These are phyloP conservation scores for Xylaria sp. DNA, from an alignment of 2,329 filamentous ascomycete genomes.

Conservation along the genomic window DNA sequence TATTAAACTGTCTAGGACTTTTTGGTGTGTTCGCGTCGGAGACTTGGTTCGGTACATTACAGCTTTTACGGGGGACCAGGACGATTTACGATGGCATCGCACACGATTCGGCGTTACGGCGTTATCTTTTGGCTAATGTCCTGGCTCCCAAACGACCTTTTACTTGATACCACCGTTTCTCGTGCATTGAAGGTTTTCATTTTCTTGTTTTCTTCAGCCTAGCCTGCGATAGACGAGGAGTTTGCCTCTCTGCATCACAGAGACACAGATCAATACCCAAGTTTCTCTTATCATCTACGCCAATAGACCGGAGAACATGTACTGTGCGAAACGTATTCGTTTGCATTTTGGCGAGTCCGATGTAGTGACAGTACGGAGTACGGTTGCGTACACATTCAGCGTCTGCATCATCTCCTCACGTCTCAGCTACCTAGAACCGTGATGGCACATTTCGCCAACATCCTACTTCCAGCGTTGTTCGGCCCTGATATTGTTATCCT, in stretches of 20 bases:
- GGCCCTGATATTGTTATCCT: neutral
- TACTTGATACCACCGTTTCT: slow-evolving; percentile 32
- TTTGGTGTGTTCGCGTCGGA: slow-evolving; percentile 21
- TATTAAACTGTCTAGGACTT: slow-evolving; percentile 23
- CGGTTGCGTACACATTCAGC: neutral
- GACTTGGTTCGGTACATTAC: slow-evolving; percentile 27
- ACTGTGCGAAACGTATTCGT: slow-evolving; percentile 2
- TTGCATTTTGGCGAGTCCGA: slow-evolving; percentile 12
- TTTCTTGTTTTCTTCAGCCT: slow-evolving; percentile 15
- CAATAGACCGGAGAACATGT: slow-evolving; percentile 22
- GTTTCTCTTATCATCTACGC: slow-evolving; percentile 10
- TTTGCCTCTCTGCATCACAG: slow-evolving; percentile 8
- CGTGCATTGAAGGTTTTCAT: slow-evolving; percentile 25
- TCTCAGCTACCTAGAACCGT: slow-evolving; percentile 2
- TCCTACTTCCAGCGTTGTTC: neutral
- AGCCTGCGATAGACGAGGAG: slow-evolving; percentile 19
- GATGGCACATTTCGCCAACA: slow-evolving; percentile 6
- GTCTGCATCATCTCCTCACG: neutral
- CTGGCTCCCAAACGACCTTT: slow-evolving; percentile 16
- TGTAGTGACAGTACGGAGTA: slow-evolving; percentile 7
- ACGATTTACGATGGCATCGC: slow-evolving; percentile 37
- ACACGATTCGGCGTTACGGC: slow-evolving; percentile 34
- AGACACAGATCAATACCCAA: slow-evolving; percentile 24
- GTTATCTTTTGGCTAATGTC: slow-evolving; percentile 17
- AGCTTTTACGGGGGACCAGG: slow-evolving; percentile 18